Conservation (phyloP, 1,284 basidiomycete species). For the Cryptococcus deneoformans region DNA sequence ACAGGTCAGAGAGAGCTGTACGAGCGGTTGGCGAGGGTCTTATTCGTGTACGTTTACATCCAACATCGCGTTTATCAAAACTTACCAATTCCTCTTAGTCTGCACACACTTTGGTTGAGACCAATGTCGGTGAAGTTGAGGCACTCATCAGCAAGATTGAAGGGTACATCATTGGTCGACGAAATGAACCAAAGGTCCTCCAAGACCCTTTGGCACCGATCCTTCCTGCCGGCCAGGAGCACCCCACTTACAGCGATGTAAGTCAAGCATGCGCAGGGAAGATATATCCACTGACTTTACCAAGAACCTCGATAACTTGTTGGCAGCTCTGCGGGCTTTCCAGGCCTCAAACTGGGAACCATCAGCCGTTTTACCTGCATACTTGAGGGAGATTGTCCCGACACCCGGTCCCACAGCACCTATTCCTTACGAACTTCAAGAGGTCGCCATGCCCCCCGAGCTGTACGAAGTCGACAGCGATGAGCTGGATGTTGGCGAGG, state of each 20-base stretch:
- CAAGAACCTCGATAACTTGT: slow-evolving; percentile 38
- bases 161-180: slow-evolving; percentile 32
- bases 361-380: slow-evolving; percentile 56
- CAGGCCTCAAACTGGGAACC: slow-evolving; percentile 24
- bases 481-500: slow-evolving; percentile 47
- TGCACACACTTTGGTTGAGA: slow-evolving; percentile 30
- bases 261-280: slow-evolving; percentile 7
- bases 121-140: slow-evolving; percentile 35
- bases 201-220: slow-evolving; percentile 37
- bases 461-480: slow-evolving; percentile 59
- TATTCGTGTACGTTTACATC: slow-evolving; percentile 60
- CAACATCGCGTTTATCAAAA: slow-evolving; percentile 12
- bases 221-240: slow-evolving; percentile 29
- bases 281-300: neutral
- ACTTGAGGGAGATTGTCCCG: slow-evolving; percentile 53
- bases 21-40: slow-evolving; percentile 84
- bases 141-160: slow-evolving; percentile 36
- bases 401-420: slow-evolving; percentile 44
- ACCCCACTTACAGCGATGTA: slow-evolving; percentile 31
- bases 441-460: slow-evolving; percentile 82
- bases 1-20: slow-evolving; percentile 77
- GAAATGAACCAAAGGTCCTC: slow-evolving; percentile 23
- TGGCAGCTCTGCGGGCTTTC: slow-evolving; percentile 35
- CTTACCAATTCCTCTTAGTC: slow-evolving; percentile 53
- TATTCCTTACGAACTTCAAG: slow-evolving; percentile 65